phyloP scores from a whole-genome alignment of 2,329 filamentous ascomycete genomes.

The Fusarium irregulare region DNA sequence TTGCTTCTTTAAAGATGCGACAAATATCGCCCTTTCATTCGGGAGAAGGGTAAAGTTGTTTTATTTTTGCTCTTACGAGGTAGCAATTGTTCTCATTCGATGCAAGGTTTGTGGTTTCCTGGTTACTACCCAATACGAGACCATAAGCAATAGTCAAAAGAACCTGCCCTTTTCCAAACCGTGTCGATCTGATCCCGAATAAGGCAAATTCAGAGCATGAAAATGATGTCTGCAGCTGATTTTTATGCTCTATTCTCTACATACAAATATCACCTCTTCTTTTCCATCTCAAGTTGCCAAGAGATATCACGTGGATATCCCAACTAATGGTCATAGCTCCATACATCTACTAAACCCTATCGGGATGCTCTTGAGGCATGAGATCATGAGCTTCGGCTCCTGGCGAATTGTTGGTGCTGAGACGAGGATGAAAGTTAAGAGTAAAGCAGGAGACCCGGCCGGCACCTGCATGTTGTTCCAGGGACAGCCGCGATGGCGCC shows the following conservation, averaged over 20 bases:
- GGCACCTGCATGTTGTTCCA: conserved; percentile 40
- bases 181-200: conserved; percentile 32
- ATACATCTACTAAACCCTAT: conserved; percentile 43
- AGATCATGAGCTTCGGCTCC: conserved; percentile 24
- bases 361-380: conserved; percentile 17
- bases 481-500: conserved; percentile 28
- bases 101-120: conserved; percentile 8
- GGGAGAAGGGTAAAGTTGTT: neutral
- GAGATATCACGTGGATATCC: conserved; percentile 41
- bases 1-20: neutral
- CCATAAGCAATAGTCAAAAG: conserved; percentile 1
- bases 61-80: neutral
- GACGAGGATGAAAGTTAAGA: conserved; percentile 16
- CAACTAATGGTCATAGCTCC: conserved; percentile 47
- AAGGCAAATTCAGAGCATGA: conserved; percentile 18
- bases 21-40: neutral
- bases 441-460: conserved; percentile 25
- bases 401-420: conserved; percentile 16
- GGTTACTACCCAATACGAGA: conserved; percentile 41
- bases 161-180: conserved; percentile 23
- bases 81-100: neutral
- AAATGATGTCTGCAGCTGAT: conserved; percentile 14
- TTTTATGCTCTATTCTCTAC: conserved; percentile 6
- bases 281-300: conserved; percentile 22
- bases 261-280: conserved; percentile 6